phyloP scores from a whole-genome alignment of 2,329 filamentous ascomycete genomes.

The Fusarium sp. region DNA sequence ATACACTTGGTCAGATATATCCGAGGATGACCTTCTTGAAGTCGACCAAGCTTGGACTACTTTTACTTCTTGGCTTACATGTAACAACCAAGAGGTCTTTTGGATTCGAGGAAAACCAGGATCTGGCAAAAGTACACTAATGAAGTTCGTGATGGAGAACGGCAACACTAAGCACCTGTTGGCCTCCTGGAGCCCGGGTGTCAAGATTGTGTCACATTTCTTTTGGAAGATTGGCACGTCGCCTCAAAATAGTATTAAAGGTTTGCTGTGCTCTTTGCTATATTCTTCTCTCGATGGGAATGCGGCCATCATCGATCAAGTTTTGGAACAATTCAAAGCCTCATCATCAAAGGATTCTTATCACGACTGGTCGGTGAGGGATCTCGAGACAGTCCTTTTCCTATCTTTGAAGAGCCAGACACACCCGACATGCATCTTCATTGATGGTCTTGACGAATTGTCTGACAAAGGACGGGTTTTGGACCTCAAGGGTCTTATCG shows the following conservation, averaged over 20 bases:
- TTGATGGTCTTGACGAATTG: background rate
- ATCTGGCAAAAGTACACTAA: fast-evolving
- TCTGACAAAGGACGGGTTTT: background rate
- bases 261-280: fast-evolving
- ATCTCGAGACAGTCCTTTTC: background rate
- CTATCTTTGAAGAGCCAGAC: background rate
- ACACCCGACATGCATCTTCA: background rate
- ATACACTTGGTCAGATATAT: fast-evolving
- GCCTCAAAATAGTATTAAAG: background rate
- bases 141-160: background rate
- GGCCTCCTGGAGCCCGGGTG: background rate
- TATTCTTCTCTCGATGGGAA: background rate
- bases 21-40: fast-evolving
- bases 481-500: background rate
- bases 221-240: conserved; percentile 23
- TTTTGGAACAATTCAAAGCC: no score
- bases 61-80: fast-evolving
- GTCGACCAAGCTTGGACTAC: fast-evolving
- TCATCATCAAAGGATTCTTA: background rate
- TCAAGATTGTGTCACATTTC: background rate
- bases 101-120: background rate
- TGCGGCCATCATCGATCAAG: background rate
- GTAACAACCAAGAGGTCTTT: fast-evolving
- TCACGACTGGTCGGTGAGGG: background rate
- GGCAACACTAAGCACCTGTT: fast-evolving